Conservation (phyloP, 495 filamentous ascomycete genomes). For the Annulohypoxylon nitens region DNA sequence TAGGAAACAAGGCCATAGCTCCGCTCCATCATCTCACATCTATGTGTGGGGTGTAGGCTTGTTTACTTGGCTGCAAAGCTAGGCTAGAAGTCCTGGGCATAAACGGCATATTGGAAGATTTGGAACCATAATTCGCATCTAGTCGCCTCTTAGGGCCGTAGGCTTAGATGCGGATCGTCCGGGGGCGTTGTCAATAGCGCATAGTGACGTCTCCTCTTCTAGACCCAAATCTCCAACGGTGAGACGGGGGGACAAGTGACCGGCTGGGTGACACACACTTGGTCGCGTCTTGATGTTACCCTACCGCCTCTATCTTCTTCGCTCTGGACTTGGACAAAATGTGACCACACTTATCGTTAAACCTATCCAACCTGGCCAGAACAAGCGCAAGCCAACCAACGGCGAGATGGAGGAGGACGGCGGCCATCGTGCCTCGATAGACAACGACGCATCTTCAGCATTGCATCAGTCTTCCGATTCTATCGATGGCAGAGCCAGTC, state of each 20-base stretch:
- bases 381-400: conserved; percentile 1
- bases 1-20: conserved; percentile 31
- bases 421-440: conserved; percentile 37
- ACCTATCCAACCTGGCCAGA: conserved; percentile 20
- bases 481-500: conserved; percentile 34
- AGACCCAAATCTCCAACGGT: conserved; percentile 9
- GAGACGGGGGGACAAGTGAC: conserved; percentile 19
- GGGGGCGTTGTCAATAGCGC: conserved; percentile 1
- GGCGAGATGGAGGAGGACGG: conserved; percentile 42
- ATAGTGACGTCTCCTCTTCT: conserved; percentile 35
- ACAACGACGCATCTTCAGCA: conserved; percentile 30
- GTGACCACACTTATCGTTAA: conserved; percentile 19
- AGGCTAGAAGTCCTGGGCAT: conserved; percentile 18
- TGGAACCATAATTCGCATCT: conserved; percentile 2
- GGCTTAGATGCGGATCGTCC: conserved; percentile 31
- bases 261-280: conserved; percentile 20
- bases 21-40: not conserved
- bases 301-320: conserved; percentile 17
- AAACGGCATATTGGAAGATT: conserved; percentile 14
- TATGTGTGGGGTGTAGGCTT: conserved; percentile 11
- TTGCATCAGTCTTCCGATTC: conserved; percentile 29
- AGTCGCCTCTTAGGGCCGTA: conserved; percentile 20
- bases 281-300: conserved; percentile 26
- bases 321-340: conserved; percentile 18
- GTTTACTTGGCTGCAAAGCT: conserved; percentile 18